Evolutionary conservation across 2,329 filamentous ascomycete genomes (phyloP).

Genomic region (Calonectria henricotiae): DNA sequence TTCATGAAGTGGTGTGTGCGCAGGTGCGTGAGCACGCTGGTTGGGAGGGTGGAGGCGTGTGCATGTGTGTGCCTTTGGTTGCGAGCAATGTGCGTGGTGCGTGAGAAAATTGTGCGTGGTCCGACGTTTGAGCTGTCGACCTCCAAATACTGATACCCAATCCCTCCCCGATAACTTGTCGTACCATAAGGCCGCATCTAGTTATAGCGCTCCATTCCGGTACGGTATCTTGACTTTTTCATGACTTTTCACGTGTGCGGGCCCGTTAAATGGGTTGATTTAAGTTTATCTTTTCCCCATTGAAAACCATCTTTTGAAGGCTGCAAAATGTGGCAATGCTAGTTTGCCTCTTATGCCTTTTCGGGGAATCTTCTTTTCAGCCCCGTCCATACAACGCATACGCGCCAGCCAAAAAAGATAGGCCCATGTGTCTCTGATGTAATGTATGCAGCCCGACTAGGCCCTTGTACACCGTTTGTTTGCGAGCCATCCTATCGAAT

Average conservation of each 20-base stretch:
- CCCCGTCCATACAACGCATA: slow-evolving; percentile 5
- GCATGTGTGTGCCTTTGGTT: slow-evolving; percentile 20
- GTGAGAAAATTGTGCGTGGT: slow-evolving; percentile 38
- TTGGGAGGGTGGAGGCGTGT: slow-evolving; percentile 7
- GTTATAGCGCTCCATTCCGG: slow-evolving; percentile 18
- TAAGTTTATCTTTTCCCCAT: slow-evolving; percentile 18
- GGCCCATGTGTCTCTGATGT: slow-evolving; percentile 12
- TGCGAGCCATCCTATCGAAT: slow-evolving; percentile 24
- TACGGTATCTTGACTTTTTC: slow-evolving; percentile 18
- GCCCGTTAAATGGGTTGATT: slow-evolving; percentile 13
- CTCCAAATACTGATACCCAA: slow-evolving; percentile 26
- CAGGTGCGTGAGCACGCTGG: slow-evolving; percentile 32
- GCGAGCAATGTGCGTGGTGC: slow-evolving; percentile 33
- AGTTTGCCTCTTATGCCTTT: slow-evolving; percentile 17
- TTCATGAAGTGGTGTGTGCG: slow-evolving; percentile 34
- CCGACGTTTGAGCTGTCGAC: slow-evolving; percentile 36
- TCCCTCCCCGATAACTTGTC: slow-evolving; percentile 34
- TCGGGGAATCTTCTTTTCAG: slow-evolving; percentile 17
- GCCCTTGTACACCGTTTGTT: slow-evolving; percentile 37
- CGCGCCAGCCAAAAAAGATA: slow-evolving; percentile 17
- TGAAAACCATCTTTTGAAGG: slow-evolving; percentile 10
- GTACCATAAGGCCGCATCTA: slow-evolving; percentile 39
- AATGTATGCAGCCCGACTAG: slow-evolving; percentile 26
- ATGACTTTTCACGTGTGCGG: slow-evolving; percentile 24
- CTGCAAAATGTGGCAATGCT: slow-evolving; percentile 12